Evolutionary conservation across 179 eudicot genomes (phyloP), one percentile per base, ranked within the genome.

Genomic region (Sideroxylon spinosum): DNA sequence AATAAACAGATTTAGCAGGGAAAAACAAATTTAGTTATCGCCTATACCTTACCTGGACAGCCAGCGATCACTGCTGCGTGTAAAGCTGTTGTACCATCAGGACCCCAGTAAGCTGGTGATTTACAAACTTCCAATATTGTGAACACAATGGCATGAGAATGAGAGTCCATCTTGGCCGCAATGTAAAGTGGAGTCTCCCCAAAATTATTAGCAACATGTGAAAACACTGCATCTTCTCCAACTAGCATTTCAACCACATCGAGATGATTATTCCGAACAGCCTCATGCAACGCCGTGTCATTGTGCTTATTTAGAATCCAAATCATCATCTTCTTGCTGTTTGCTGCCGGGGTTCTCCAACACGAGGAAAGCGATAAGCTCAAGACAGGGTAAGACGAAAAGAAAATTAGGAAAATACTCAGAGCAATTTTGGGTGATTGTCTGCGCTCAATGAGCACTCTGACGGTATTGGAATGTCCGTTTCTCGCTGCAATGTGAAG

Each of bases 71-170:
- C 20, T 67, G 75, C 74, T 0, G 68, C 75, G 26, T 80, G 82
- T 55, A 80, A 74, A 32, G 71, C 68, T 53, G 78, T 80, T 74
- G 74, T 74, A 25, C 74, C 78, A 25, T 29, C 19, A 2, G 82
- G 78, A 5, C 82, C 82, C n/a, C 9, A 50, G 10, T 68, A 59
- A 46, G 83, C 10, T 0, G 71, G 73, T 68, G 49, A 4, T 2
- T 3, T 69, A 52, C 66, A 80, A 59, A 0, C 20, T 6, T 37
- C 20, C 13, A 50, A 50, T 9, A 50, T 50, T 50, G 13, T 50
- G 13, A 6, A 12, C 13, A 50, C 55, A 50, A 50, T 50, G 19
- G 13, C 61, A 57, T 17, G 19, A 57, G 13, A 37, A 37, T 37
- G 44, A 37, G 44, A 37, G 44, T 37, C 44, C 61, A 2, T 57